Evolutionary conservation across 148 eudicot species (phyloP), one percentile per base, ranked within the genome.

Genomic region (Diospyros kaki): DNA sequence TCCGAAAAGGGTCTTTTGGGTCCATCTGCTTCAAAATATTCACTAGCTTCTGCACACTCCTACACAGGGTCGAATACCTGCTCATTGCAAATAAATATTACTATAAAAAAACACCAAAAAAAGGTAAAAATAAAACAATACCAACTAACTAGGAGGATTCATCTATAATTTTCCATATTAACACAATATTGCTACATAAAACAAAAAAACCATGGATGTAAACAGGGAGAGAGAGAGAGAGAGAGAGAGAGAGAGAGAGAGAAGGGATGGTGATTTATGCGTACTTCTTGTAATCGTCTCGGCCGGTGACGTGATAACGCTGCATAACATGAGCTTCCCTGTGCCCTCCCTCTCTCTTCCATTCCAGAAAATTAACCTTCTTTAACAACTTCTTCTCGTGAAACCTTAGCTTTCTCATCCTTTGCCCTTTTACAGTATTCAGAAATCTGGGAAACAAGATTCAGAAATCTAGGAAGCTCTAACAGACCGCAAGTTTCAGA

Each of bases 271-370:
- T 73, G 53, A 3, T 2, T 17, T 5, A 9, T 11, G 41, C 42
- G 3, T 81, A 95, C 99, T 91, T 96, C 75, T 96, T 96, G 87
- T 96, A 96, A 64, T 96, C 99, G 65, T 96, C 99, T 44, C 99
- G 84, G 28, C 76, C 91, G 28, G 97, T 91, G 77, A 93, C 83
- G 73, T 86, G 97, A 78, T 89, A 93, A 5, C 94, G 97, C 44
- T 86, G 95, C 84, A 91, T 87, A 64, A 96, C 94, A 40, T 58
- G 64, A 55, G 81, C 75, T 84, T 96, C 99, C 50, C 97, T 71
- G 78, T 96, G 99, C 56, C 90, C 89, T 11, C 84, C 93, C 89
- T 93, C 99, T 83, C 99, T 89, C 79, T 93, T 93, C 98, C 98
- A 96, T 82, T 88, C 89, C 66, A 91, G 69, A 46, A 96, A 86